phyloP scores from a whole-genome alignment of 306 rosid genomes.

The Amphicarpaea edgeworthii region DNA sequence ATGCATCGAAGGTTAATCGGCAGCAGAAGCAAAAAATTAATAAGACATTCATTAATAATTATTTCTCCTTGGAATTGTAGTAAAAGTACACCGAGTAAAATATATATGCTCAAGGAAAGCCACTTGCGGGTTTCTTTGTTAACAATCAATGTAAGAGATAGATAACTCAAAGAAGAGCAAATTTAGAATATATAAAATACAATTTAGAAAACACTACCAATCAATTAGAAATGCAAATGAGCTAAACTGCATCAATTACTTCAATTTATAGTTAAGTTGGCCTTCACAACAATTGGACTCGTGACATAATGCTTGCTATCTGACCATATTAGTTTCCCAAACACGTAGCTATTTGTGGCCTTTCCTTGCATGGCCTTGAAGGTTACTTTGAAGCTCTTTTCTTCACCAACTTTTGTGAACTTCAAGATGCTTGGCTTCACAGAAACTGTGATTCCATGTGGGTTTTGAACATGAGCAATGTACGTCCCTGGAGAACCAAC shows the following conservation, averaged over 20 bases:
- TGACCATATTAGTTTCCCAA: slow-evolving; percentile 82
- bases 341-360: slow-evolving; percentile 57
- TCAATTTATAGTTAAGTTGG: slow-evolving; percentile 46
- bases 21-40: background rate
- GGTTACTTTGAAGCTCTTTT: slow-evolving; percentile 62
- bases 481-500: slow-evolving; percentile 82
- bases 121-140: slow-evolving; percentile 5
- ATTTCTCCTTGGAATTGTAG: slow-evolving; percentile 19
- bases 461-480: slow-evolving; percentile 53
- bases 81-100: background rate
- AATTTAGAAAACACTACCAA: slow-evolving; percentile 30
- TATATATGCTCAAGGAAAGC: slow-evolving; percentile 12
- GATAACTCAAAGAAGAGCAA: background rate
- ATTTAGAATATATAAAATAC: slow-evolving; percentile 15
- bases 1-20: background rate
- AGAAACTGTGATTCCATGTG: slow-evolving; percentile 56
- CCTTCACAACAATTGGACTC: slow-evolving; percentile 83
- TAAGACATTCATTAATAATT: too few relatives aligned
- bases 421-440: slow-evolving; percentile 70
- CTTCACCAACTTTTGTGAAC: slow-evolving; percentile 71
- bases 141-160: slow-evolving; percentile 14
- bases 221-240: slow-evolving; percentile 28
- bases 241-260: slow-evolving; percentile 24
- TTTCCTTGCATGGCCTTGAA: slow-evolving; percentile 51
- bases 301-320: slow-evolving; percentile 77